phyloP scores from a whole-genome alignment of 1,284 basidiomycete genomes.

The Rhodotorula mucilaginosa region DNA sequence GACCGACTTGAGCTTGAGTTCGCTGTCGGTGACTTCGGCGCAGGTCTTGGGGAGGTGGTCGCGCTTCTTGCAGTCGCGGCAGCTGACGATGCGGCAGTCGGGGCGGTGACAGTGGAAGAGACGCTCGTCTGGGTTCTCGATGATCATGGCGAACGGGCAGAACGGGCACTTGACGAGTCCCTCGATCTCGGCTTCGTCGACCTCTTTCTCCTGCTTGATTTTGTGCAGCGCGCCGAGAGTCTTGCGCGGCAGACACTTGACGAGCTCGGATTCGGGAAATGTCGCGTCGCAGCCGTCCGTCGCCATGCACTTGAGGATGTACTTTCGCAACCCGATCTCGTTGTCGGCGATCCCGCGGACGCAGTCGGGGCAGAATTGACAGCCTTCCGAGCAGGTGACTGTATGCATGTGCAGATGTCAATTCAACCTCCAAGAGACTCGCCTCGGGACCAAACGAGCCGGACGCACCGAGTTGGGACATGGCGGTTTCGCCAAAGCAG shows the following conservation, averaged over 20 bases:
- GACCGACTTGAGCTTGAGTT: constrained; percentile 35
- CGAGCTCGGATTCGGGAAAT: constrained; percentile 40
- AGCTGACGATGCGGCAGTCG: constrained; percentile 40
- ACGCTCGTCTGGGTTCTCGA: constrained; percentile 43
- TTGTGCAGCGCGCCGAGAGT: constrained; percentile 41
- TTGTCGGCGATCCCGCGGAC: constrained; percentile 37
- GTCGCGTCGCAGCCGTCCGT: constrained; percentile 38
- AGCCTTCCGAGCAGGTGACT: constrained; percentile 42
- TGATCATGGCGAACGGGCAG: constrained; percentile 43
- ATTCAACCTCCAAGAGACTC: not conserved
- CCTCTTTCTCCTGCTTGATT: constrained; percentile 43
- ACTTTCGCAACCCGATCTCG: constrained; percentile 41
- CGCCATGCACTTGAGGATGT: constrained; percentile 43
- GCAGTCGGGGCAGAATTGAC: constrained; percentile 45
- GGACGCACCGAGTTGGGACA: constrained; percentile 24
- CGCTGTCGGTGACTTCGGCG: constrained; percentile 34
- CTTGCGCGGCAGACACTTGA: constrained; percentile 34
- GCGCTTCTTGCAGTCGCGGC: constrained; percentile 42
- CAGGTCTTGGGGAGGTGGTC: constrained; percentile 44
- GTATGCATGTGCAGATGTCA: not conserved
- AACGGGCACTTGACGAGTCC: constrained; percentile 43
- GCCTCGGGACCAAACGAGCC: not conserved
- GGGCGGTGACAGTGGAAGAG: constrained; percentile 40
- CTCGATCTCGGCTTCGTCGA: constrained; percentile 41
- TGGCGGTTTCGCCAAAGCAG: constrained; percentile 40